phyloP scores from a whole-genome alignment of 805 yeast genomes.

The Lachancea fermentati region DNA sequence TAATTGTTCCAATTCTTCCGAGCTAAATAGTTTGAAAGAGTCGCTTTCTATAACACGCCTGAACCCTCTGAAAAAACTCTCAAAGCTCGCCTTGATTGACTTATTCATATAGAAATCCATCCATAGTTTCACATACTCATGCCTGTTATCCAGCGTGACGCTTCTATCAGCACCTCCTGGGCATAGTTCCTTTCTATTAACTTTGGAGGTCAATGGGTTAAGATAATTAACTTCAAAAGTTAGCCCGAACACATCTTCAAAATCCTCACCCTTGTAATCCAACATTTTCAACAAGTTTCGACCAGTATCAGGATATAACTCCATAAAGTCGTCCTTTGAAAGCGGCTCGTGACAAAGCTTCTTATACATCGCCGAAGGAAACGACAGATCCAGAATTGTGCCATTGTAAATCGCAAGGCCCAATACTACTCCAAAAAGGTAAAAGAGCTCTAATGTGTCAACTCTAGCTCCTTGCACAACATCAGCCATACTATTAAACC shows the following conservation, averaged over 20 bases:
- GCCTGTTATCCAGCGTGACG: constrained; percentile 57
- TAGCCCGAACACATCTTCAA: constrained; percentile 46
- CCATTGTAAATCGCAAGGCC: constrained; percentile 92
- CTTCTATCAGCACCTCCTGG: constrained; percentile 47
- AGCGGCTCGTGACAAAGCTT: constrained; percentile 53
- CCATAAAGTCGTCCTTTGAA: constrained; percentile 57
- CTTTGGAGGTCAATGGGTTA: constrained; percentile 38
- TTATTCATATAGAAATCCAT: constrained; percentile 54
- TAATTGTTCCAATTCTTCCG: constrained; percentile 74
- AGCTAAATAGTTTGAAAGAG: constrained; percentile 71
- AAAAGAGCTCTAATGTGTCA: constrained; percentile 50
- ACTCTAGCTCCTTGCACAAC: constrained; percentile 15
- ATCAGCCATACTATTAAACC: constrained; percentile 55
- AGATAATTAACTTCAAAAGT: constrained; percentile 57
- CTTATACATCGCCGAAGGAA: constrained; percentile 76
- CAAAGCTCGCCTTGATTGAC: constrained; percentile 47
- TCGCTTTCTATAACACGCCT: constrained; percentile 63
- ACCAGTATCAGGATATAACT: constrained; percentile 65
- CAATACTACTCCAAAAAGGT: constrained; percentile 75
- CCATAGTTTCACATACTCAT: constrained; percentile 57
- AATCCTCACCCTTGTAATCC: constrained; percentile 38
- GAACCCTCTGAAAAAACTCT: constrained; percentile 66
- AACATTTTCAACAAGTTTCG: constrained; percentile 43
- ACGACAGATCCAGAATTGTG: constrained; percentile 70
- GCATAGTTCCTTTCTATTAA: constrained; percentile 37